These are phyloP conservation scores for Ophiocordyceps camponoti-leonardi DNA, from an alignment of 2,329 filamentous ascomycete species.

Conservation along the genomic window DNA sequence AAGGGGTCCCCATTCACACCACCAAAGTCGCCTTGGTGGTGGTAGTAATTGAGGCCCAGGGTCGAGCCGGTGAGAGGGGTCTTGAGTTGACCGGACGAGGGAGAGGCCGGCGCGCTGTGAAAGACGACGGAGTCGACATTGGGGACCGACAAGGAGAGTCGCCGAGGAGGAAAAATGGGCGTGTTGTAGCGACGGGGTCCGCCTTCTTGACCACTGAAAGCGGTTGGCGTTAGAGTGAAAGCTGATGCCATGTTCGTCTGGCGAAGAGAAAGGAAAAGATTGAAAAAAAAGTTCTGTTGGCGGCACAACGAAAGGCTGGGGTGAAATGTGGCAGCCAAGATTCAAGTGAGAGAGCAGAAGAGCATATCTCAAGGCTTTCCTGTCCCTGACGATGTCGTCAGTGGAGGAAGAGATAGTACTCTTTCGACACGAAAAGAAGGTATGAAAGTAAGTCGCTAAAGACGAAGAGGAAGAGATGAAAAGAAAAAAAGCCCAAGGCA, in stretches of 20 bases:
- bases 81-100: slow-evolving; percentile 14
- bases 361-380: not conserved
- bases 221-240: slow-evolving; percentile 22
- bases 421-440: not conserved
- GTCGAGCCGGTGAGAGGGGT: slow-evolving; percentile 32
- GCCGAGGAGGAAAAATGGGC: slow-evolving; percentile 8
- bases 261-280: not conserved
- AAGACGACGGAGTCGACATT: slow-evolving; percentile 21
- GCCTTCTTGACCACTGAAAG: slow-evolving; percentile 19
- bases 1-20: slow-evolving; percentile 32
- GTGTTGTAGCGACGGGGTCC: slow-evolving; percentile 15
- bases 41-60: slow-evolving; percentile 24
- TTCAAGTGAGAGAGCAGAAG: not conserved
- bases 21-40: slow-evolving; percentile 31
- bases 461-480: too few relatives aligned
- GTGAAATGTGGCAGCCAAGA: not conserved
- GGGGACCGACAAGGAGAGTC: slow-evolving; percentile 13
- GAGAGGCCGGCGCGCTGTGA: slow-evolving; percentile 13
- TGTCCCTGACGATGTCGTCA: not conserved
- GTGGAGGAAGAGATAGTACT: not conserved
- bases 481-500: not conserved
- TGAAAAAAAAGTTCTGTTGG: not conserved
- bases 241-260: slow-evolving; percentile 22
- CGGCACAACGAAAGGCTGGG: not conserved
- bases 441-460: not conserved